phyloP scores from a whole-genome alignment of 148 eudicot species.

The Diospyros lotus region DNA sequence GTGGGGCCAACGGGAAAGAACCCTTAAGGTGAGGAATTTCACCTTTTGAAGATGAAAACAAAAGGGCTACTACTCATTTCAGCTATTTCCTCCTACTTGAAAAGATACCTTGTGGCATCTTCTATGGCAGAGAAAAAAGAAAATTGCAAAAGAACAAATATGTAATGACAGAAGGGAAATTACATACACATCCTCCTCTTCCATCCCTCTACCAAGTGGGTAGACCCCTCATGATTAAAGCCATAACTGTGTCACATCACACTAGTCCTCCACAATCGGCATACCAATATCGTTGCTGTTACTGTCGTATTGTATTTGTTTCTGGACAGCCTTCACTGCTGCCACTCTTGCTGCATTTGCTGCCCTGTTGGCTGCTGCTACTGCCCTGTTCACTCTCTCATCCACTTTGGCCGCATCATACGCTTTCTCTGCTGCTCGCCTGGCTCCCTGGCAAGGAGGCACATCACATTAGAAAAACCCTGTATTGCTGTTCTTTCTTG shows the following conservation, averaged over 20 bases:
- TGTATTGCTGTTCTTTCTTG: not conserved
- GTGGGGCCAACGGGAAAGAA: no score
- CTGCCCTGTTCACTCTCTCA: conserved; percentile 79
- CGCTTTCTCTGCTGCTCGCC: conserved; percentile 79
- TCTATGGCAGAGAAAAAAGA: not conserved
- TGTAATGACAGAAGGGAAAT: not conserved
- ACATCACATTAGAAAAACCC: not conserved
- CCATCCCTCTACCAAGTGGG: not conserved
- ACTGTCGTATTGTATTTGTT: conserved; percentile 61
- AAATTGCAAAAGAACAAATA: not conserved
- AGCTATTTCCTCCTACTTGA: not conserved
- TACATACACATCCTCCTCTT: not conserved
- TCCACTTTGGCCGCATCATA: conserved; percentile 86
- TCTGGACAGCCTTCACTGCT: conserved; percentile 84
- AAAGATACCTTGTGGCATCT: not conserved
- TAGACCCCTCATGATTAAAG: not conserved
- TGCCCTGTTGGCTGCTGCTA: conserved; percentile 83
- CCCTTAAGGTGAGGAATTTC: no score
- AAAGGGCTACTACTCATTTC: not conserved
- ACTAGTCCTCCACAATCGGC: conserved; percentile 21
- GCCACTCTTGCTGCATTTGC: conserved; percentile 96
- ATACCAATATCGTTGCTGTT: conserved; percentile 36
- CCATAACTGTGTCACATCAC: not conserved
- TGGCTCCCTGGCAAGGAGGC: conserved; percentile 57
- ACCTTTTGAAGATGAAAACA: no score